Evolutionary conservation across 1,284 basidiomycete genomes (phyloP).

Genomic region (Garcileccinum viscosum): DNA sequence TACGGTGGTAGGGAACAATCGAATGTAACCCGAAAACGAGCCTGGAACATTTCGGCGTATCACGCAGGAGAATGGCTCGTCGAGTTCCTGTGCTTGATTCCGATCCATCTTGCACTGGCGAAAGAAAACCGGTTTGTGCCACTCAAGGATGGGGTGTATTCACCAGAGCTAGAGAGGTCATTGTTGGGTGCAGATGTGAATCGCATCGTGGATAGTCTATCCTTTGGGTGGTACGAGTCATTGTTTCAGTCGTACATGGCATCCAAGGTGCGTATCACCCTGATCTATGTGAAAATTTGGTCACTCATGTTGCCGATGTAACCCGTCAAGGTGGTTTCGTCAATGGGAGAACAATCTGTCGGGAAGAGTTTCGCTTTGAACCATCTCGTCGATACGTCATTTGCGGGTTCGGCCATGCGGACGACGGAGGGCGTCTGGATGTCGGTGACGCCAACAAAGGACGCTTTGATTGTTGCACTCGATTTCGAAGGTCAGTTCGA

Average conservation of each 20-base stretch:
- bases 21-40: not conserved
- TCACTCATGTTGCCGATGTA: no score
- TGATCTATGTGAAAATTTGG: no score
- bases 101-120: slow-evolving; percentile 65
- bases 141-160: slow-evolving; percentile 61
- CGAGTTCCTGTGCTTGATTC: slow-evolving; percentile 65
- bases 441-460: slow-evolving; percentile 65
- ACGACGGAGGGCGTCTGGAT: slow-evolving; percentile 74
- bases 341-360: slow-evolving; percentile 72
- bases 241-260: slow-evolving; percentile 68
- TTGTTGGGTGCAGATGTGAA: slow-evolving; percentile 63
- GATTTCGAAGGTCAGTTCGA: slow-evolving; percentile 78
- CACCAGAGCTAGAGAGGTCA: slow-evolving; percentile 53
- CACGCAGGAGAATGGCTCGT: slow-evolving; percentile 66
- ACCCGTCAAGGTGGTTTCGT: slow-evolving; percentile 68
- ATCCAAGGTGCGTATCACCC: slow-evolving; percentile 56
- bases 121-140: slow-evolving; percentile 65
- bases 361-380: slow-evolving; percentile 67
- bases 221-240: slow-evolving; percentile 71
- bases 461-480: slow-evolving; percentile 59
- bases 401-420: slow-evolving; percentile 69
- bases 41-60: slow-evolving; percentile 45
- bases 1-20: not conserved
- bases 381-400: slow-evolving; percentile 66
- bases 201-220: slow-evolving; percentile 57